Conservation (phyloP, 805 yeast species). For the Saccharomycopsis sp. region DNA sequence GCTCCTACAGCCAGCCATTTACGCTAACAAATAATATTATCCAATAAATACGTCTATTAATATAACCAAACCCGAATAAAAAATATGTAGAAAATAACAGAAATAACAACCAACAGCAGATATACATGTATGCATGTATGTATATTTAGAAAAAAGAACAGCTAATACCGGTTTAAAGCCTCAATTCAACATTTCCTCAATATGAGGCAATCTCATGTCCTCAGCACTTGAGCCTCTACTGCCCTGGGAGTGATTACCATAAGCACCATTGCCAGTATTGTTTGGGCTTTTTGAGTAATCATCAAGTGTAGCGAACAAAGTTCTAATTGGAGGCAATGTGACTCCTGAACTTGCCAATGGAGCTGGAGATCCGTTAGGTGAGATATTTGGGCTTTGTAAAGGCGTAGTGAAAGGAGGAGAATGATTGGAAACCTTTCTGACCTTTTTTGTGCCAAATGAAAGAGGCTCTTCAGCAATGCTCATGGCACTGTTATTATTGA, state of each 20-base stretch:
- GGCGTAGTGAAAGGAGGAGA: conserved; percentile 16
- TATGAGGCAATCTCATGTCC: conserved; percentile 15
- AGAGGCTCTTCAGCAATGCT: conserved; percentile 12
- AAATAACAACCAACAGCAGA: too few species aligned
- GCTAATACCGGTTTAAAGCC: not conserved
- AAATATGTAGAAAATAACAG: too few species aligned
- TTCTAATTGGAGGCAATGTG: conserved; percentile 17
- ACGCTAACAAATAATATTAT: too few species aligned
- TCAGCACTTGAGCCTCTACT: not conserved
- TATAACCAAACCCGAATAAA: too few species aligned
- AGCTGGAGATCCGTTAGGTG: conserved; percentile 8
- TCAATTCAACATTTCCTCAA: conserved; percentile 15
- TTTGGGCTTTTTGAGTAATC: conserved; percentile 1
- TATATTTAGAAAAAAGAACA: too few species aligned
- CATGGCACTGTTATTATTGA: not conserved
- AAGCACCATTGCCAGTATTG: not conserved
- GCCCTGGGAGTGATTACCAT: not conserved
- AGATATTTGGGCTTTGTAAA: conserved; percentile 13
- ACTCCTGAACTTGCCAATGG: not conserved
- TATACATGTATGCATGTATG: too few species aligned
- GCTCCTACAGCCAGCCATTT: too few species aligned
- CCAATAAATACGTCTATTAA: too few species aligned
- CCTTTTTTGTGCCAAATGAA: conserved; percentile 12
- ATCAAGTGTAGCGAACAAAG: conserved; percentile 15
- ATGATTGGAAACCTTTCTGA: conserved; percentile 6